These are phyloP conservation scores for Globisporangium solare DNA, from an alignment of 352 stramenopile genomes.

Conservation along the genomic window DNA sequence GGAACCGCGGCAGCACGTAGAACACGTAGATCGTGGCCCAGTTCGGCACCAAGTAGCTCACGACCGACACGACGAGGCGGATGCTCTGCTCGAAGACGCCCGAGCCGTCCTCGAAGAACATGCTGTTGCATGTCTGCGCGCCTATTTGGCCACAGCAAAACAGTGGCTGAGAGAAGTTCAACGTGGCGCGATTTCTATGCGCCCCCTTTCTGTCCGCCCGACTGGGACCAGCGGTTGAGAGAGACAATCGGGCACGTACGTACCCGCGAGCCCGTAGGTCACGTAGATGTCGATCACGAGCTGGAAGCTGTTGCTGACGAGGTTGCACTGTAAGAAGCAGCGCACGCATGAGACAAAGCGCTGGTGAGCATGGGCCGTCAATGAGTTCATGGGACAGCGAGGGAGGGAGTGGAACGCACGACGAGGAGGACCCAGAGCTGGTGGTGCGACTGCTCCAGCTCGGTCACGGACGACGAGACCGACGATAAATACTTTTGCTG, in stretches of 20 bases:
- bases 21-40: conserved; percentile 73
- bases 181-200: conserved; percentile 10
- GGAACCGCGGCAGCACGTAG: conserved; percentile 57
- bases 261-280: conserved; percentile 43
- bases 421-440: conserved; percentile 65
- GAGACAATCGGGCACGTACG: neutral
- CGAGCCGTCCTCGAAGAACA: conserved; percentile 67
- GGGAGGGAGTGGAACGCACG: conserved; percentile 21
- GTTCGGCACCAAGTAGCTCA: conserved; percentile 55
- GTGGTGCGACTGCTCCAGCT: conserved; percentile 65
- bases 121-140: conserved; percentile 45
- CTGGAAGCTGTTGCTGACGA: conserved; percentile 55
- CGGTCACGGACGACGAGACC: conserved; percentile 24
- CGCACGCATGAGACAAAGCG: neutral
- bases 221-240: neutral
- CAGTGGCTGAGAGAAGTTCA: conserved; percentile 4
- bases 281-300: conserved; percentile 60
- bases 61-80: conserved; percentile 43
- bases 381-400: neutral
- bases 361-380: neutral
- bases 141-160: conserved; percentile 12
- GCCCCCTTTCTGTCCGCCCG: neutral
- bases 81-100: conserved; percentile 50
- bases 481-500: conserved; percentile 34
- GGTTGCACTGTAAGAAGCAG: conserved; percentile 67